Percentiles rank a stretch among this genome's conserved stretches.
Evolutionary conservation across 1,284 basidiomycete species (phyloP).

Genomic region (Bjerkandera adusta): DNA sequence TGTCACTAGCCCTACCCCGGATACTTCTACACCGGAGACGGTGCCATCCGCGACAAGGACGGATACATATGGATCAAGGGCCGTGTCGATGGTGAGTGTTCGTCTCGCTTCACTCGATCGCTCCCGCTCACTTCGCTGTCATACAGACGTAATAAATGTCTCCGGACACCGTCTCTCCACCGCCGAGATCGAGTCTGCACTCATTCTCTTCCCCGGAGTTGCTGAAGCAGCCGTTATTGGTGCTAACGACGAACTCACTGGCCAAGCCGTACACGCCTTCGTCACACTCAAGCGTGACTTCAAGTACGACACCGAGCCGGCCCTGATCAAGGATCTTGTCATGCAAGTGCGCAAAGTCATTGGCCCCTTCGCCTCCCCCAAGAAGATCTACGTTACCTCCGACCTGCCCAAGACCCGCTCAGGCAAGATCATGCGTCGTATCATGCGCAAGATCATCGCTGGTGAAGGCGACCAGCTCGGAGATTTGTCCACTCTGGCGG

Average conservation of each 20-base stretch:
- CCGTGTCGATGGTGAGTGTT: constrained; percentile 82
- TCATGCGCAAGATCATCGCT: constrained; percentile 93
- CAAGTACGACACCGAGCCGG: constrained; percentile 67
- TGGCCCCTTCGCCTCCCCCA: constrained; percentile 93
- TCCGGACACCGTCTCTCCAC: constrained; percentile 97
- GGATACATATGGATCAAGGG: constrained; percentile 99
- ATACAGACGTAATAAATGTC: constrained; percentile 83
- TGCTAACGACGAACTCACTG: constrained; percentile 84
- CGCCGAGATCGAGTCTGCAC: constrained; percentile 95
- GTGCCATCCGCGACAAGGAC: constrained; percentile 90
- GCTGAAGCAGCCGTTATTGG: constrained; percentile 92
- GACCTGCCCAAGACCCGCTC: constrained; percentile 96
- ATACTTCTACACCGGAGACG: constrained; percentile 95
- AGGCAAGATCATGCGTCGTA: constrained; percentile 97
- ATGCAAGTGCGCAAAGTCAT: constrained; percentile 96
- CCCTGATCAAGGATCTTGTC: constrained; percentile 84
- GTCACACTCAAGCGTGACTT: constrained; percentile 84
- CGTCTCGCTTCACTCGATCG: background rate
- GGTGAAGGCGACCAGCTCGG: constrained; percentile 93
- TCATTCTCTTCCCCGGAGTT: constrained; percentile 92
- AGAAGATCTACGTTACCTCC: constrained; percentile 83
- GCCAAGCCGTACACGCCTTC: constrained; percentile 85
- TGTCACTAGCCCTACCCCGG: constrained; percentile 70
- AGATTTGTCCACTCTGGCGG: constrained; percentile 89
- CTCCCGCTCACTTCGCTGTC: background rate